Base-by-base conservation (phyloP, 139 green algal species). In the Spirogloea muscicola region DNA sequence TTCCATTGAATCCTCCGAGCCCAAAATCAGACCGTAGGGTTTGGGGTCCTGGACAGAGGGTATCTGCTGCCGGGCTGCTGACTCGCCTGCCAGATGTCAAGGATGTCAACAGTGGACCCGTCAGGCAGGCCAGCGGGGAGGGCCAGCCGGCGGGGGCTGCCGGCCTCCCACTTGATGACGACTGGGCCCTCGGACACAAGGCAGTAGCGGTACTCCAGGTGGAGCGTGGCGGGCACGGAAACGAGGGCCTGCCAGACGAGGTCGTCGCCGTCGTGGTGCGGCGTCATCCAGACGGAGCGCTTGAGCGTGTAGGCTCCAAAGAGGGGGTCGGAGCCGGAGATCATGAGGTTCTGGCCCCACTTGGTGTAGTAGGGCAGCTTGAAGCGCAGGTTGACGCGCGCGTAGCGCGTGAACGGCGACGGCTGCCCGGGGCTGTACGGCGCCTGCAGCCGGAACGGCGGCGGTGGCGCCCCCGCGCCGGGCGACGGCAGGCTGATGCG, bases 271-370 rank as follows among this genome's bases (percentile, higher is more conserved):
- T 75, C 48, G 16, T 81, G 73, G 9, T 67, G 49, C 16, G 73
- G 73, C 33, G 73, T 81, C 73, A 81, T 81, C 73, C 73, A 81
- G 21, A 81, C 48, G 27, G 62, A 61, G 34, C 67, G 73, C 73
- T 81, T 81, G 10, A 81, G 40, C 55, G 52, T 81, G 31, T 62
- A 59, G 16, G 39, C 67, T 10, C 73, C 73, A 6, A 81, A 74
- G 27, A 81, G 46, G 27, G 51, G 55, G 42, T 70, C 62, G 6
- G 62, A 61, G 31, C 73, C 73, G 9, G 27, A 68, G 31, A 81
- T 33, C 73, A 81, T 81, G 18, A 81, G 55, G 39, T 81, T 81
- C 31, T 81, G 61, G 4, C 73, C 73, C 73, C 73, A 81, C 27
- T 52, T 27, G 4, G 73, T 81, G 34, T 61, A 73, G 40, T 68